These are phyloP conservation scores for Chiua sp. DNA, from an alignment of 1,284 basidiomycete species.

Conservation along the genomic window DNA sequence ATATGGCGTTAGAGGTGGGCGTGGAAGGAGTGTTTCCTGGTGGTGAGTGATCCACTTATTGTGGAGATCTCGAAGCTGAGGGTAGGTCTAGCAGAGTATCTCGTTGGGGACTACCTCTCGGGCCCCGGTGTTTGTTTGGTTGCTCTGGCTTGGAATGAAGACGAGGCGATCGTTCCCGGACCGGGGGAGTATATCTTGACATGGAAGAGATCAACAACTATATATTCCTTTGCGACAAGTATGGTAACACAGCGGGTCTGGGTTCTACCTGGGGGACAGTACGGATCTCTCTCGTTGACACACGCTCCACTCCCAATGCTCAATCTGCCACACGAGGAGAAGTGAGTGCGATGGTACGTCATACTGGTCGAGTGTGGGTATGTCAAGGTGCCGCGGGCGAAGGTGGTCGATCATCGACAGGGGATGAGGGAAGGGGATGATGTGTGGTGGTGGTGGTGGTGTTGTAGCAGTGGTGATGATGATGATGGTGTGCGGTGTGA, in stretches of 20 bases:
- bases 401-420: conserved; percentile 60
- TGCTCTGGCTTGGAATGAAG: conserved; percentile 49
- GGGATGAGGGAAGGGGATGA: conserved; percentile 38
- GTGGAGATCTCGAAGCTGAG: not conserved
- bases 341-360: conserved; percentile 64
- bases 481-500: conserved; percentile 59
- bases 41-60: conserved; percentile 34
- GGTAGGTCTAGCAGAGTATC: conserved; percentile 52
- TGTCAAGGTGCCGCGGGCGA: too few relatives aligned
- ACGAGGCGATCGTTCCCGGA: conserved; percentile 45
- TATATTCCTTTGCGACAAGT: not conserved
- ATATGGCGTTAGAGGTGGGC: conserved; percentile 42
- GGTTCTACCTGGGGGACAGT: conserved; percentile 41
- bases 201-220: too few relatives aligned
- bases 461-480: too few relatives aligned
- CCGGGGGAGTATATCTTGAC: too few relatives aligned
- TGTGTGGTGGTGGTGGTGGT: conserved; percentile 57
- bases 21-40: conserved; percentile 46
- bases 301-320: conserved; percentile 60
- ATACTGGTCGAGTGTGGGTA: too few relatives aligned
- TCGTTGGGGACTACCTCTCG: conserved; percentile 66
- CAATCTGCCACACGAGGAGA: conserved; percentile 65
- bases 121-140: conserved; percentile 61
- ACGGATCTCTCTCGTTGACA: conserved; percentile 53
- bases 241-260: not conserved